phyloP scores from a whole-genome alignment of 202 grass and related monocot species.

The Setaria italica region DNA sequence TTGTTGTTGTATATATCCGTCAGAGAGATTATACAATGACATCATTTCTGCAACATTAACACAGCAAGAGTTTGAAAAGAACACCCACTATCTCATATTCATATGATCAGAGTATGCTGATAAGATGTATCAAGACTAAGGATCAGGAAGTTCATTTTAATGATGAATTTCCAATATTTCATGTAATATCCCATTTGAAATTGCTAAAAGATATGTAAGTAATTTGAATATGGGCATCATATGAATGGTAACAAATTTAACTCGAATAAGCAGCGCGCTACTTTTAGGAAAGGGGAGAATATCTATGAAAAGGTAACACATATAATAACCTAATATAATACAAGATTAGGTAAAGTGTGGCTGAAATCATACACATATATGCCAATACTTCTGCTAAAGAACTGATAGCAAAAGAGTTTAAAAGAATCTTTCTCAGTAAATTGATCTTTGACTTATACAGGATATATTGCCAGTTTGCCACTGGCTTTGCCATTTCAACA shows the following conservation, averaged over 20 bases:
- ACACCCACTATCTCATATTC: background rate
- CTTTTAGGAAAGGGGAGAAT: background rate
- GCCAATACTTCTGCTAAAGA: background rate
- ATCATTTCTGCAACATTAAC: conserved; percentile 38
- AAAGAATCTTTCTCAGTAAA: conserved; percentile 8
- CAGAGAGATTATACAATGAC: conserved; percentile 46
- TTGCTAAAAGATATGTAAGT: background rate
- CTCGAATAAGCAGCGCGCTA: background rate
- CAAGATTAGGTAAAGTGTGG: conserved; percentile 7
- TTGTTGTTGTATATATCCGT: background rate
- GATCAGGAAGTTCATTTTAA: conserved; percentile 9
- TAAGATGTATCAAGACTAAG: conserved; percentile 19
- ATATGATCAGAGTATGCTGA: conserved; percentile 13
- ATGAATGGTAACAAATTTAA: conserved; percentile 24
- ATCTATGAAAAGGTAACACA: conserved; percentile 23
- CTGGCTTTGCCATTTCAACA: conserved; percentile 15
- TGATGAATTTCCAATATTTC: conserved; percentile 21
- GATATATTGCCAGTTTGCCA: conserved; percentile 6
- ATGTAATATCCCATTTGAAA: background rate
- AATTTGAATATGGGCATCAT: conserved; percentile 13
- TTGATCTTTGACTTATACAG: background rate
- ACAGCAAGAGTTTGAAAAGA: conserved; percentile 33
- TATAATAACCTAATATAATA: conserved; percentile 7
- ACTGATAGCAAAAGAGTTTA: background rate
- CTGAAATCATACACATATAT: background rate